phyloP scores from a whole-genome alignment of 306 rosid genomes.

The Casuarina glauca region DNA sequence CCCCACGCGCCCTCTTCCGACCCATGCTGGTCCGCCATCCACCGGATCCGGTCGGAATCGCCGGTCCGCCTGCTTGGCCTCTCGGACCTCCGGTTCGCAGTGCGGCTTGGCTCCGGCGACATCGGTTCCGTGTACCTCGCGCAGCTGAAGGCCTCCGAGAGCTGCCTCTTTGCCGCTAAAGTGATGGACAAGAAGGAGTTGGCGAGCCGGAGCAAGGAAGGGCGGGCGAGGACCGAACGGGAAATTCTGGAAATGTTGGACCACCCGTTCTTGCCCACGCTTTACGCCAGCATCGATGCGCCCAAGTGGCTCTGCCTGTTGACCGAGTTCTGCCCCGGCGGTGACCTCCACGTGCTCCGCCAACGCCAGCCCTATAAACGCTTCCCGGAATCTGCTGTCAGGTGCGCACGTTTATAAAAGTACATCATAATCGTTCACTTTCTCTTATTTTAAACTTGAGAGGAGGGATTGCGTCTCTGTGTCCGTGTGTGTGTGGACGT shows the following conservation, averaged over 20 bases:
- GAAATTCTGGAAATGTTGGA: slow-evolving; percentile 68
- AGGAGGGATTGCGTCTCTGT: slow-evolving; percentile 14
- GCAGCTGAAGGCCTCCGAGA: slow-evolving; percentile 45
- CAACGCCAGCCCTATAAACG: slow-evolving; percentile 75
- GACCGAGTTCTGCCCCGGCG: slow-evolving; percentile 90
- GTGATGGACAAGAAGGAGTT: slow-evolving; percentile 85
- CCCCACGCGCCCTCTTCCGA: slow-evolving; percentile 65
- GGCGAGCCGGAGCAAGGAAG: slow-evolving; percentile 68
- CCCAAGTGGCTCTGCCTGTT: slow-evolving; percentile 65
- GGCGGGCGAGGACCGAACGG: slow-evolving; percentile 73
- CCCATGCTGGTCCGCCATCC: slow-evolving; percentile 67
- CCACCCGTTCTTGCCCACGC: slow-evolving; percentile 81
- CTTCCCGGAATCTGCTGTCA: slow-evolving; percentile 67
- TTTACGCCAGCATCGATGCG: slow-evolving; percentile 69
- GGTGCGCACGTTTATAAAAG: slow-evolving; percentile 46
- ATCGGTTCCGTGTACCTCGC: slow-evolving; percentile 75
- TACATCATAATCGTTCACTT: background rate
- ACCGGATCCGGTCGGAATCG: slow-evolving; percentile 70
- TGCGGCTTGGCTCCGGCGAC: slow-evolving; percentile 76
- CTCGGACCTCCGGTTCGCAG: slow-evolving; percentile 65
- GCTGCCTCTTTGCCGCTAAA: slow-evolving; percentile 63
- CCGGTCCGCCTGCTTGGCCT: slow-evolving; percentile 48
- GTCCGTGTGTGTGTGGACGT: slow-evolving; percentile 17
- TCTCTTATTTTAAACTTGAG: background rate
- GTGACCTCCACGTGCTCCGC: slow-evolving; percentile 83